Evolutionary conservation across 805 yeast genomes (phyloP), one percentile per base, ranked within the genome.

Genomic region (Candida incommunis): DNA sequence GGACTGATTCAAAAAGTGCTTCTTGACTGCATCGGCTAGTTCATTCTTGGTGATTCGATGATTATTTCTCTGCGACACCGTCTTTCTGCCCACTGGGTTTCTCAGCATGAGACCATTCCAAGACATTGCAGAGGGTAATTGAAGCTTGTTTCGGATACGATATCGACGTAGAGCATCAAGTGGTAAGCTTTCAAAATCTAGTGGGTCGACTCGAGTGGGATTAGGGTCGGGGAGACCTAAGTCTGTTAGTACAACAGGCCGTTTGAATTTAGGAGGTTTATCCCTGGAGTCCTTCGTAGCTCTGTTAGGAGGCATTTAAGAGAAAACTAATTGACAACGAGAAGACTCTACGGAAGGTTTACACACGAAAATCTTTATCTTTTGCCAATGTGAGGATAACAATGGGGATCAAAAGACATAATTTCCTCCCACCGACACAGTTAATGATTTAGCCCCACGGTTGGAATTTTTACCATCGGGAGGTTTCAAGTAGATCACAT

Each of bases 41-140:
- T 78, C 83, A 2, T 65, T 65, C 58, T 79, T 82, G 41, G 77
- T 56, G 5, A 79, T 67, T 41, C 84, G 56, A 25, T 57, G 62
- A 20, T 59, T 58, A 34, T 58, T 51, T 47, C 63, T 66, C 46
- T 60, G 69, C 26, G 66, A 55, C 49, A 60, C 65, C 0, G 95
- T 80, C 56, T 78, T 75, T 58, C 76, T 76, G 2, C 97, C 97
- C 2, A 84, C 64, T 37, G 77, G 74, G 1, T 85, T 76, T 41
- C 75, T 79, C 21, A 87, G 62, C 41, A 90, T 64, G 56, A 72
- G 81, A 0, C 94, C 94, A 47, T 75, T 73, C 47, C 77, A 61
- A 0, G 92, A 74, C 57, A 74, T 64, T n/a, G 81, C 74, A 46
- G 75, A 75, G 15, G 80, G 78, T 1, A 75, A 58, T 18, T 70